These are phyloP conservation scores for Aschersonia sp. DNA, from an alignment of 2,329 filamentous ascomycete genomes.

Conservation along the genomic window DNA sequence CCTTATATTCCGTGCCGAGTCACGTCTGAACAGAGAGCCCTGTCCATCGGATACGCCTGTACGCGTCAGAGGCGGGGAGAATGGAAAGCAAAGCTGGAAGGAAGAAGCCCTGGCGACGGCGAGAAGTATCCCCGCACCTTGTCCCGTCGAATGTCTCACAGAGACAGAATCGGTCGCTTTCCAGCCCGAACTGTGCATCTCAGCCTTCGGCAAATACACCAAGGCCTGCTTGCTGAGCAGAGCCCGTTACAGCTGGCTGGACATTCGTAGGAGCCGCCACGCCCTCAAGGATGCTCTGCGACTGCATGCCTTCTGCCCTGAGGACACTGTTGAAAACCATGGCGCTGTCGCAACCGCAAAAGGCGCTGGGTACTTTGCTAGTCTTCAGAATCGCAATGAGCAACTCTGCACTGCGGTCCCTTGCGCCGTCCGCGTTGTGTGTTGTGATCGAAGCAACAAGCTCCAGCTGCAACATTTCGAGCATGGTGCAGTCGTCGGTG, in stretches of 20 bases:
- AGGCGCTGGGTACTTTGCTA: conserved; percentile 30
- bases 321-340: conserved; percentile 39
- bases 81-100: neutral
- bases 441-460: conserved; percentile 28
- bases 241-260: conserved; percentile 12
- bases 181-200: neutral
- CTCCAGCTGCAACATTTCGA: conserved; percentile 33
- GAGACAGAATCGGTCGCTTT: neutral
- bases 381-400: conserved; percentile 15
- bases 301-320: conserved; percentile 31
- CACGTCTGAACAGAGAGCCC: too few species aligned
- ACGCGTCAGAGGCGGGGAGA: neutral
- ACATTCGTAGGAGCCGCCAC: conserved; percentile 12
- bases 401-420: conserved; percentile 12
- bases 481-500: conserved; percentile 27
- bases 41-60: neutral
- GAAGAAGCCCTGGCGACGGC: neutral
- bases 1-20: too few species aligned
- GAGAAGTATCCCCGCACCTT: too few species aligned
- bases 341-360: conserved; percentile 38
- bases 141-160: too few species aligned
- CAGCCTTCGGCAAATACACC: conserved; percentile 12
- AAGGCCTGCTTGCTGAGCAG: conserved; percentile 9
- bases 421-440: conserved; percentile 12
- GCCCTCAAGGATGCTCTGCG: conserved; percentile 31